Conservation (phyloP, 495 filamentous ascomycete species). For the Neurospora sp. region DNA sequence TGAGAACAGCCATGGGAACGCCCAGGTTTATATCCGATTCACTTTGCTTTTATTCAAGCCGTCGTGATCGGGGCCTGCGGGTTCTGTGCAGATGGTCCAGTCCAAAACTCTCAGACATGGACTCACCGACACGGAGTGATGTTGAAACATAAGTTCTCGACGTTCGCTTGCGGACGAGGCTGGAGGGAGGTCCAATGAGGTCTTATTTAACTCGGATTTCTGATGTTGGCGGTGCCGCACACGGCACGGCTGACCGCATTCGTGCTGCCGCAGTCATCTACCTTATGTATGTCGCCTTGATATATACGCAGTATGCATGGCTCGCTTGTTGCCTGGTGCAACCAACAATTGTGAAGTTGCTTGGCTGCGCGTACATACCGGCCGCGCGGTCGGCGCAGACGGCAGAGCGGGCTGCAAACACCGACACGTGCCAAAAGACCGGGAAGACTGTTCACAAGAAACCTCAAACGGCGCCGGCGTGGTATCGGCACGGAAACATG, state of each 20-base stretch:
- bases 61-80: background rate
- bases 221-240: background rate
- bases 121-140: background rate
- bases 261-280: background rate
- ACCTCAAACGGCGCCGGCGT: background rate
- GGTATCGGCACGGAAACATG: background rate
- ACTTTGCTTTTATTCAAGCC: background rate
- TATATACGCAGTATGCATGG: background rate
- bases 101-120: background rate
- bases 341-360: background rate
- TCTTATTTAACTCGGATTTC: background rate
- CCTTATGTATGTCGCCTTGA: background rate
- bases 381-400: background rate
- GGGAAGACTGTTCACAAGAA: background rate
- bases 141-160: background rate
- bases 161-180: background rate
- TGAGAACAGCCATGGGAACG: background rate
- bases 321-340: background rate
- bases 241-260: background rate
- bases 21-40: background rate
- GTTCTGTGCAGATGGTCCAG: background rate
- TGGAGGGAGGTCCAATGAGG: background rate
- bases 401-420: background rate
- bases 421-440: background rate
- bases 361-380: background rate